phyloP scores from a whole-genome alignment of 2,329 filamentous ascomycete species.

The Aschersonia sp. region DNA sequence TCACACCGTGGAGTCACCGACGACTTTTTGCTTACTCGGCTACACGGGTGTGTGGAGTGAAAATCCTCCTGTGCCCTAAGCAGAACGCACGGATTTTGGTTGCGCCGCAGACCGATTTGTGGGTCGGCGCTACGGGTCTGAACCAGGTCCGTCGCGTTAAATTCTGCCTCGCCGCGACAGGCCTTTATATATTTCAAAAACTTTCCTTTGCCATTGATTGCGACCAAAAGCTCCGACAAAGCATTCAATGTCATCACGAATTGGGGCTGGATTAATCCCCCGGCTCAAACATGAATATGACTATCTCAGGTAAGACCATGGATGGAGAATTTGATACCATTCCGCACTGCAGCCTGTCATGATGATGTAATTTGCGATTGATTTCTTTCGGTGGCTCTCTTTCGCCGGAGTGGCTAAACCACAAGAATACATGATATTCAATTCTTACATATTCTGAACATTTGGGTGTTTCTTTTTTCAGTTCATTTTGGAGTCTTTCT shows the following conservation, averaged over 20 bases:
- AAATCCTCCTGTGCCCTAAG: constrained; percentile 27
- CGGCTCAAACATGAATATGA: too few species aligned
- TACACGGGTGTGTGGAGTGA: constrained; percentile 24
- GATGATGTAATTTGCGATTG: constrained; percentile 99
- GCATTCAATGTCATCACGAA: too few species aligned
- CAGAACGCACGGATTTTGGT: constrained; percentile 17
- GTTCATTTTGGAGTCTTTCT: not conserved
- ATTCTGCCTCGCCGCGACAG: too few species aligned
- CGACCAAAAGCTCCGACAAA: too few species aligned
- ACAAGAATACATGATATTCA: constrained; percentile 69
- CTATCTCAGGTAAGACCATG: too few species aligned
- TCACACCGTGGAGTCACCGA: constrained; percentile 22
- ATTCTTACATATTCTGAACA: constrained; percentile 98
- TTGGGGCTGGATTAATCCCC: too few species aligned
- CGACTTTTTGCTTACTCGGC: constrained; percentile 26
- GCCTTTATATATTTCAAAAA: constrained; percentile 1
- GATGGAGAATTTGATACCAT: too few species aligned
- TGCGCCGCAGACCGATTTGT: constrained; percentile 10
- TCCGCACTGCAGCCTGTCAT: constrained; percentile 23
- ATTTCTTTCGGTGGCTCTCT: constrained; percentile 71
- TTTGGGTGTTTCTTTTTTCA: not conserved
- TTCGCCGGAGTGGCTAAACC: constrained; percentile 79
- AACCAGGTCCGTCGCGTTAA: too few species aligned
- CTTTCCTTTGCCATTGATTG: not conserved
- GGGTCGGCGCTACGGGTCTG: not conserved